Evolutionary conservation across 305 asterid species (phyloP).

Genomic region (Rubia occidens): DNA sequence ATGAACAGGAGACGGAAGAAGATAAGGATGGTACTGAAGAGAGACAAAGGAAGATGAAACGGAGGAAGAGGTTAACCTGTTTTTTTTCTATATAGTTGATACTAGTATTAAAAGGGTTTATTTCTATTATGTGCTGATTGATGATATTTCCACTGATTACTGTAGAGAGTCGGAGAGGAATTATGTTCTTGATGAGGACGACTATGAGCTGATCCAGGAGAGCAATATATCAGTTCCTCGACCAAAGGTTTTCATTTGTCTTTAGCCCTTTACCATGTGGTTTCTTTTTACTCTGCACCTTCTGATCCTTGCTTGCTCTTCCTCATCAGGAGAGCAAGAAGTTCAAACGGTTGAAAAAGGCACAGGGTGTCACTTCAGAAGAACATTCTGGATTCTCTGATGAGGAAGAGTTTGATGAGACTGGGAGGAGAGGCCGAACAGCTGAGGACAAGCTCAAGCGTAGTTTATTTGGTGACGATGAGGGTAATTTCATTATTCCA

Average conservation of each 20-base stretch:
- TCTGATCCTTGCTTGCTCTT: constrained; percentile 17
- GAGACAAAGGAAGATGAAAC: constrained; percentile 80
- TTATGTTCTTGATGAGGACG: constrained; percentile 83
- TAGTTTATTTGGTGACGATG: constrained; percentile 84
- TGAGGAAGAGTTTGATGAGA: constrained; percentile 77
- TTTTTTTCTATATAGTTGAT: neutral
- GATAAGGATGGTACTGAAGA: constrained; percentile 67
- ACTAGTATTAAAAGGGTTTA: neutral
- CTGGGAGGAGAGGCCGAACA: constrained; percentile 59
- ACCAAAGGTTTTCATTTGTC: constrained; percentile 35
- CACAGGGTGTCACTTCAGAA: constrained; percentile 71
- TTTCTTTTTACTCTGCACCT: neutral
- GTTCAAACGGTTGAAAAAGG: constrained; percentile 84
- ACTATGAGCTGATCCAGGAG: constrained; percentile 89
- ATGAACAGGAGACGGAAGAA: constrained; percentile 64
- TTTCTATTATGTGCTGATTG: neutral
- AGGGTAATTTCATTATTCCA: constrained; percentile 39
- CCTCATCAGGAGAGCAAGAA: constrained; percentile 73
- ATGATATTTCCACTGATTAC: neutral
- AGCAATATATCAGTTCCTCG: constrained; percentile 82
- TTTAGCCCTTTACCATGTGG: neutral
- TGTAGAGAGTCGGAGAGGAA: constrained; percentile 66
- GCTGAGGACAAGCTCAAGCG: constrained; percentile 85
- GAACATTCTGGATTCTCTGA: constrained; percentile 74
- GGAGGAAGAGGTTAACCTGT: constrained; percentile 60